phyloP scores from a whole-genome alignment of 108 stramenopile genomes.

The Pseudonitzschia delicatissima region DNA sequence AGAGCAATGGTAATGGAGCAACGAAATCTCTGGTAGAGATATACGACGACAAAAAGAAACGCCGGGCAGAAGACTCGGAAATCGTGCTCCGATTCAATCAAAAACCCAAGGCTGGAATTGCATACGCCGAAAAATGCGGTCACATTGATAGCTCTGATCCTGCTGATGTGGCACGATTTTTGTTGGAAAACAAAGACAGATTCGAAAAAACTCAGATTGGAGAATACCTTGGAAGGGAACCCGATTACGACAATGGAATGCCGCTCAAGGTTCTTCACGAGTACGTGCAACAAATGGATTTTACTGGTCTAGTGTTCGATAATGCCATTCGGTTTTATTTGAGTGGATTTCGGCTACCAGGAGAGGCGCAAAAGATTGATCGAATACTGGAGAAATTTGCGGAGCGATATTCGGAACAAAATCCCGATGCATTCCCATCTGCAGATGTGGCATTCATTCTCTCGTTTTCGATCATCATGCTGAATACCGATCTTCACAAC shows the following conservation, averaged over 20 bases:
- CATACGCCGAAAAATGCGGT: conserved; percentile 82
- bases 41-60: conserved; percentile 90
- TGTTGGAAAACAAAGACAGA: conserved; percentile 81
- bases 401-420: conserved; percentile 89
- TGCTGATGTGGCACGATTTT: conserved; percentile 80
- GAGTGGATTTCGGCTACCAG: conserved; percentile 96
- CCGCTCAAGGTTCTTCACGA: conserved; percentile 86
- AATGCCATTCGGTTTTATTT: conserved; percentile 94
- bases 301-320: conserved; percentile 87
- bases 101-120: conserved; percentile 90
- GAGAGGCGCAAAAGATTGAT: conserved; percentile 99
- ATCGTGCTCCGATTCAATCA: conserved; percentile 94
- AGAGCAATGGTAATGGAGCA: conserved; percentile 6
- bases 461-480: conserved; percentile 98
- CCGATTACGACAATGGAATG: conserved; percentile 90
- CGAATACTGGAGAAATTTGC: conserved; percentile 99
- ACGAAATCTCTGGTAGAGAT: conserved; percentile 75
- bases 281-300: conserved; percentile 90
- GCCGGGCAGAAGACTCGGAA: conserved; percentile 85
- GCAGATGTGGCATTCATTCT: conserved; percentile 97
- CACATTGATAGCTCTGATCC: conserved; percentile 80
- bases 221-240: conserved; percentile 93
- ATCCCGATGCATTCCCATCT: conserved; percentile 82
- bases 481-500: conserved; percentile 98
- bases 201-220: conserved; percentile 98